Evolutionary conservation across 192 early-diverging fungal species (phyloP), one percentile per base, ranked within the genome.

Genomic region (Gigaspora rosea): DNA sequence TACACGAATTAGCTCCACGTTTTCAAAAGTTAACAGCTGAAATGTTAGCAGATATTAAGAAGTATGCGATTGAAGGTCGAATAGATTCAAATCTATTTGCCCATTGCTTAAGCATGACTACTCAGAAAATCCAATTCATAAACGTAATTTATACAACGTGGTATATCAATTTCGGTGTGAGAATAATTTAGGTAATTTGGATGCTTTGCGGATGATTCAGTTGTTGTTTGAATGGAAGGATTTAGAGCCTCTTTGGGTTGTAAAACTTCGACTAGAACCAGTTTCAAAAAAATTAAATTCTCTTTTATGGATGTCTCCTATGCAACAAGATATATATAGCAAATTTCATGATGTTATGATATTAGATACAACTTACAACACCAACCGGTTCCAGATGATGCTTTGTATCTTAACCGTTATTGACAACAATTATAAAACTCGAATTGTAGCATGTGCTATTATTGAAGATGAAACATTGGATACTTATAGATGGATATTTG

Each of bases 1-100:
- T 58, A 8, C 5, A 58, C 2, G 5, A 58, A 58, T 22, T 58
- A 58, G 18, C 5, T n/a, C 5, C 18, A 18, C 57, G 5, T 16
- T 58, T 58, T n/a, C 18, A 58, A 7, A 58, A 58, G 5, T 58
- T 58, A 58, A 58, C 5, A 58, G n/a, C 7, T 18, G 57, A 58
- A 58, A 58, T 58, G 57, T 22, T 58, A n/a, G 57, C 57, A 18
- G 57, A 58, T n/a, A n/a, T 58, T 12, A 41, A 58, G 18, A 58
- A 58, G 18, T 58, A 58, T n/a, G 18, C 5, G 1, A 58, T 58
- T 58, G 1, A 58, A 58, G 18, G 57, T 18, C 57, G n/a, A 12
- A 58, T 58, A n/a, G 18, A 58, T 58, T 58, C 18, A 58, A 22
- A 58, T 58, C 57, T 58, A 58, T 58, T 18, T 58, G n/a, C 22